These are phyloP conservation scores for Cyclotella baltica DNA, from an alignment of 108 stramenopile species.

Conservation along the genomic window DNA sequence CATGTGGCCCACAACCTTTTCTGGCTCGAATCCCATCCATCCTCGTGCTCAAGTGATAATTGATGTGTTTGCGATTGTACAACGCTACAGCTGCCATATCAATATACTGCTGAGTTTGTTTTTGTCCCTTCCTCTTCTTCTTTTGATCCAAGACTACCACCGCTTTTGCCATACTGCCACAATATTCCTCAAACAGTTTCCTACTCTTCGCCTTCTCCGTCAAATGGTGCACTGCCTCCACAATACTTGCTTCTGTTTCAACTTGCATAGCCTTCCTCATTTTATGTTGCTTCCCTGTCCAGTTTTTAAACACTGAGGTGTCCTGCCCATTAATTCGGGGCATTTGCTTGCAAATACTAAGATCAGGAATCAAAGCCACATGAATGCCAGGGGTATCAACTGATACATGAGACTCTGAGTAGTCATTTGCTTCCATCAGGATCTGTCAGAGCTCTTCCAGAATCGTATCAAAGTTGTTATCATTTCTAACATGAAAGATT, in stretches of 20 bases:
- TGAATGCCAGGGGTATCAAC: not conserved
- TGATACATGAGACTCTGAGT: not conserved
- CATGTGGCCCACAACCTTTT: not conserved
- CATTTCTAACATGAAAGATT: not conserved
- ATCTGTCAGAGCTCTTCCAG: not conserved
- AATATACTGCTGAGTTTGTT: not conserved
- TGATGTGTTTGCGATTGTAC: not conserved
- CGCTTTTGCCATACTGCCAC: not conserved
- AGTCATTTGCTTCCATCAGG: not conserved
- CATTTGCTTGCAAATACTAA: not conserved
- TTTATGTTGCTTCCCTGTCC: not conserved
- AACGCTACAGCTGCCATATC: constrained; percentile 12
- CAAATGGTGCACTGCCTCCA: not conserved
- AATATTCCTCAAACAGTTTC: not conserved
- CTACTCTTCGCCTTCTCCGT: not conserved
- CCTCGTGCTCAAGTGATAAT: constrained; percentile 2
- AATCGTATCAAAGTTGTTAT: not conserved
- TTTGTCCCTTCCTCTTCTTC: not conserved
- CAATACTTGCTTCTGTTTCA: too few relatives aligned
- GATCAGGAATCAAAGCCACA: not conserved
- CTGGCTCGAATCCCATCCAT: not conserved
- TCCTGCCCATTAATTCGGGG: not conserved
- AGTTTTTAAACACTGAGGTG: not conserved
- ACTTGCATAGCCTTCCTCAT: not conserved
- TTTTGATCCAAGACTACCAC: not conserved